Evolutionary conservation across 257 asterid species (phyloP), one percentile per base, ranked within the genome.

Genomic region (Ehretia macrophylla): DNA sequence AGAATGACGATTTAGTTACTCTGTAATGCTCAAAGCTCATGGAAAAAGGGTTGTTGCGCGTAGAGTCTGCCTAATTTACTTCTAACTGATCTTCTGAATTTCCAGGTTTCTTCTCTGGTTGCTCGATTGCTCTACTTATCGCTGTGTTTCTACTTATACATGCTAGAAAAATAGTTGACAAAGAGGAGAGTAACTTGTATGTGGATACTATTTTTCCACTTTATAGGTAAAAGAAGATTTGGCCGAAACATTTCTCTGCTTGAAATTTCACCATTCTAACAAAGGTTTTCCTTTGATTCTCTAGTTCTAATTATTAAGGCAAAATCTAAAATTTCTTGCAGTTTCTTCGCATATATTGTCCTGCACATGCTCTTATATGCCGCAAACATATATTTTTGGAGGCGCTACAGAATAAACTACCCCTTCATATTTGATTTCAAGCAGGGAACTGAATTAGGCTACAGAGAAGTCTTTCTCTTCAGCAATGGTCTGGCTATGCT

Each of bases 81-180:
- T 23, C 57, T 52, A 11, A 18, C 16, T 52, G 17, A 52, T 22
- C 57, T 21, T 20, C 8, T 11, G 14, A 11, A 14, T 69, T 13
- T 73, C 55, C 81, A 88, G 97, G 97, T 60, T 88, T 88, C 71
- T 84, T 88, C 67, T 83, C 83, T 55, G 97, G 97, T 66, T 85
- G 85, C 71, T 63, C 94, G 56, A 21, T 80, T 23, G 81, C 97
- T 59, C 79, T 88, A 60, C 59, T 88, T 55, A 77, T 85, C 55
- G 95, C 83, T 64, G 69, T 71, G 17, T 63, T 74, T 68, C 87
- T 88, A 50, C 77, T 86, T 32, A 70, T 85, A 54, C 68, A 74
- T 67, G 85, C 77, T 51, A 77, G 88, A 75, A 77, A 68, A 58
- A 32, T 82, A 59, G 70, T 68, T 48, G 79, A 76, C 22, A 74